phyloP scores from a whole-genome alignment of 306 rosid genomes.

The Gleditsia sinensis region DNA sequence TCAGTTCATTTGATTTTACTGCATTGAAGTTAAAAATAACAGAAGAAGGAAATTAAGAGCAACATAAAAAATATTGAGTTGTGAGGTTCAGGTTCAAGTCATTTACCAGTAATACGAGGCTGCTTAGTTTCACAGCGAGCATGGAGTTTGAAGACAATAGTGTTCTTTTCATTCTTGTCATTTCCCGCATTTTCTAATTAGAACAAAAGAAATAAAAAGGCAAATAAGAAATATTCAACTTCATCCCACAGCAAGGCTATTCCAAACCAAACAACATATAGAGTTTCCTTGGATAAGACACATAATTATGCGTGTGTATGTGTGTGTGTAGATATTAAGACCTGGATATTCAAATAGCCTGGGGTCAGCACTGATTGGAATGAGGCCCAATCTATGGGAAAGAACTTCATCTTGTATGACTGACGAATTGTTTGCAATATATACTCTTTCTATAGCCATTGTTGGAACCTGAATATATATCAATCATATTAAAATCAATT shows the following conservation, averaged over 20 bases:
- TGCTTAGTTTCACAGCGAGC: constrained; percentile 48
- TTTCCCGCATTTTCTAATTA: constrained; percentile 56
- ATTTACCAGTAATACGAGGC: constrained; percentile 67
- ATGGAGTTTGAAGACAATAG: constrained; percentile 85
- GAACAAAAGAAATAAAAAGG: neutral
- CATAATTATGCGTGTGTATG: constrained; percentile 4
- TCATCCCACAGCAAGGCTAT: neutral
- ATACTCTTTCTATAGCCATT: constrained; percentile 95
- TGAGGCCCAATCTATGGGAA: constrained; percentile 90
- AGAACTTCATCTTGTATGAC: constrained; percentile 93
- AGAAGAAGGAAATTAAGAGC: neutral
- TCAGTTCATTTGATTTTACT: constrained; percentile 69
- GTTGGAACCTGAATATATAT: constrained; percentile 76
- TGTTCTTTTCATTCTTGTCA: constrained; percentile 76
- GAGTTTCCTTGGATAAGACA: constrained; percentile 8
- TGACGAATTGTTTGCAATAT: constrained; percentile 85
- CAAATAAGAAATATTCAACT: constrained; percentile 27
- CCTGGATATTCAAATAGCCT: constrained; percentile 90
- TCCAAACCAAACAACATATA: constrained; percentile 8
- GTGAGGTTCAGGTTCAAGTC: neutral
- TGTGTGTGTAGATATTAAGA: constrained; percentile 31
- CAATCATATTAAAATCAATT: constrained; percentile 12
- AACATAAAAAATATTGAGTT: constrained; percentile 2
- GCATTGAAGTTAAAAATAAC: constrained; percentile 38
- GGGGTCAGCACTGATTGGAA: constrained; percentile 88